A percentile compares a stretch with the other conserved stretches of the same genome.
These are phyloP conservation scores for Alternaria triticimaculans DNA, from an alignment of 2,329 filamentous ascomycete species.

Conservation along the genomic window DNA sequence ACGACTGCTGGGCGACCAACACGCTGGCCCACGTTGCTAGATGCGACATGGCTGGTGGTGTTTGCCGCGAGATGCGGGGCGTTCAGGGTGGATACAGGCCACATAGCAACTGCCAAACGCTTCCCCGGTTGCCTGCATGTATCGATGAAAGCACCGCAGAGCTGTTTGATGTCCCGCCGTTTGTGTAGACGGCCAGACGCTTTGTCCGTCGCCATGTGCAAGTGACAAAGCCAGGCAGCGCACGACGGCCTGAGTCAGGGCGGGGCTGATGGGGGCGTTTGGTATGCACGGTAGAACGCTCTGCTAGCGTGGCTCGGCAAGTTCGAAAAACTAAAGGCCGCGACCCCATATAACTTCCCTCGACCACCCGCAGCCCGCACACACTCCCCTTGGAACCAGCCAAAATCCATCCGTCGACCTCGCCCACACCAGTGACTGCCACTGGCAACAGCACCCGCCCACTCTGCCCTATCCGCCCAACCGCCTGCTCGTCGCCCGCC, in stretches of 20 bases:
- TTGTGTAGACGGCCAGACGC: slow-evolving; percentile 2
- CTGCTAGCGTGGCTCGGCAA: slow-evolving; percentile 23
- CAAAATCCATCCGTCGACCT: slow-evolving; percentile 28
- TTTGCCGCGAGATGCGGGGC: neutral
- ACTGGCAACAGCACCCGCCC: slow-evolving; percentile 21
- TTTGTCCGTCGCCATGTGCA: neutral
- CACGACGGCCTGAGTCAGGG: neutral
- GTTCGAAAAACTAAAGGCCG: slow-evolving; percentile 20
- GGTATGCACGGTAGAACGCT: neutral
- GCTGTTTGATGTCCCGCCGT: neutral
- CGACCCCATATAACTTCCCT: slow-evolving; percentile 24
- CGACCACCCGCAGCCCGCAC: slow-evolving; percentile 22
- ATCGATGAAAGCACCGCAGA: neutral
- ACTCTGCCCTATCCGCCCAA: neutral
- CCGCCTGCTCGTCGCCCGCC: slow-evolving; percentile 29
- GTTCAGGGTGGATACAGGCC: neutral
- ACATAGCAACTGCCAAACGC: neutral
- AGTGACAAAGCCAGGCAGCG: neutral
- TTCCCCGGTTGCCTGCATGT: neutral
- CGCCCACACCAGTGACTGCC: slow-evolving; percentile 27
- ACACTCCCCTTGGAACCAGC: slow-evolving; percentile 27
- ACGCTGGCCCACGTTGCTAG: neutral
- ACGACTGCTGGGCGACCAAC: neutral
- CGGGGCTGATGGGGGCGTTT: slow-evolving; percentile 8
- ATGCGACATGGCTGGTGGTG: neutral